These are phyloP conservation scores for Santalum album DNA, from an alignment of 164 flowering plant genomes.

Conservation along the genomic window DNA sequence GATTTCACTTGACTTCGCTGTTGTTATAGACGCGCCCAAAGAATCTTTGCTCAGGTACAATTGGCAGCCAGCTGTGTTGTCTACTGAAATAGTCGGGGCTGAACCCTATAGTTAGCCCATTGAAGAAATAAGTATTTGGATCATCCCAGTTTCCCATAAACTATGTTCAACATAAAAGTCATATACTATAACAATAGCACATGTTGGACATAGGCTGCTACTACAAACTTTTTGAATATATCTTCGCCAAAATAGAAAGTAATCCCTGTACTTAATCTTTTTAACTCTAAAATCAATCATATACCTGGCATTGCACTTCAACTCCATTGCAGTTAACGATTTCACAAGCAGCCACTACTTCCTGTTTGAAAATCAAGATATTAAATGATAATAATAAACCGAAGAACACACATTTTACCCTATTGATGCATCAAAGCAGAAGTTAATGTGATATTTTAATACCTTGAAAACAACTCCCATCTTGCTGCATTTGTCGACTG, in stretches of 20 bases:
- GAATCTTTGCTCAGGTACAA: constrained; percentile 78
- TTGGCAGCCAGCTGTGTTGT: constrained; percentile 89
- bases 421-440: not conserved
- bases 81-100: constrained; percentile 93
- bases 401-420: not conserved
- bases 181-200: not conserved
- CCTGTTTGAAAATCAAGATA: constrained; percentile 34
- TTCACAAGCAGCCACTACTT: constrained; percentile 98
- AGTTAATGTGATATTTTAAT: not conserved
- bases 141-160: not conserved
- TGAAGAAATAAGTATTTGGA: not conserved
- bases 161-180: not conserved
- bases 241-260: not conserved
- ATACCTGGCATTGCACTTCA: constrained; percentile 98
- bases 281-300: not conserved
- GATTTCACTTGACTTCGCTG: constrained; percentile 94
- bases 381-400: not conserved
- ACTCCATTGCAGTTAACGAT: constrained; percentile 88
- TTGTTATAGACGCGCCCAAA: constrained; percentile 74
- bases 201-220: too few relatives aligned
- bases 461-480: constrained; percentile 89
- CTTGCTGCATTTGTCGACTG: constrained; percentile 89
- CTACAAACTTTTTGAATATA: too few relatives aligned
- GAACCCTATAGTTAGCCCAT: constrained; percentile 48
- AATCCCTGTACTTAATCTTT: not conserved